Base-by-base conservation (phyloP, 176 grass and related monocot genomes). In the Phragmites australis region DNA sequence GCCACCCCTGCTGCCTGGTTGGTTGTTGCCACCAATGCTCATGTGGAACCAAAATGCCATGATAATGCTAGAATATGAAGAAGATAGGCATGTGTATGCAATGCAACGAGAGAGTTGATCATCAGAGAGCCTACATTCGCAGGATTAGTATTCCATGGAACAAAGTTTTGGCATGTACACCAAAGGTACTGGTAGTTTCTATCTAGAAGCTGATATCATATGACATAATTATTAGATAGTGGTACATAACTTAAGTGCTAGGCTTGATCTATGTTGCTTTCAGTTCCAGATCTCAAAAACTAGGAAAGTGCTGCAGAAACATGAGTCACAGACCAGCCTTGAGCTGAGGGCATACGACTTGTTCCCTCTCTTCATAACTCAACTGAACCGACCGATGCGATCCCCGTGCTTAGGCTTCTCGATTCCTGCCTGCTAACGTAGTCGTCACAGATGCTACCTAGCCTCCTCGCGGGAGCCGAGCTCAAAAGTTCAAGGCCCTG, bases 341-440 rank as follows among this genome's bases (percentile, higher is more conserved):
- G n/a, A 67, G 49, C 27, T 8, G 18, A 77, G 50, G 72, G 73
- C 9, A 30, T 22, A 8, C 58, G 29, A 52, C 29, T 73, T 53
- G 27, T 29, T 1, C 68, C 44, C 69, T 49, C 52, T 54, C 80
- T 92, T 93, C 84, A 94, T 83, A 89, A 93, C 57, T 98, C 95
- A 25, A 94, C 80, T 6, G 92, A 89, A 3, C 90, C 95, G 1
- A 98, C 90, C 1, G 95, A 93, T 4, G 92, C 83, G 14, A 98
- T 91, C 26, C 92, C 90, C 1, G 83, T 83, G 81, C 86, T 94
- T 34, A 98, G 79, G 86, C 79, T 94, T 50, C 84, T 89, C 19
- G 91, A 85, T 30, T 97, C 91, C 76, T 93, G 89, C 81, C 88
- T 87, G 77, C 87, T 85, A 13, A 83, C 80, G 22, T 94, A 98